Base-by-base conservation (phyloP, 768 basidiomycete genomes). In the Leccinum variicolor region DNA sequence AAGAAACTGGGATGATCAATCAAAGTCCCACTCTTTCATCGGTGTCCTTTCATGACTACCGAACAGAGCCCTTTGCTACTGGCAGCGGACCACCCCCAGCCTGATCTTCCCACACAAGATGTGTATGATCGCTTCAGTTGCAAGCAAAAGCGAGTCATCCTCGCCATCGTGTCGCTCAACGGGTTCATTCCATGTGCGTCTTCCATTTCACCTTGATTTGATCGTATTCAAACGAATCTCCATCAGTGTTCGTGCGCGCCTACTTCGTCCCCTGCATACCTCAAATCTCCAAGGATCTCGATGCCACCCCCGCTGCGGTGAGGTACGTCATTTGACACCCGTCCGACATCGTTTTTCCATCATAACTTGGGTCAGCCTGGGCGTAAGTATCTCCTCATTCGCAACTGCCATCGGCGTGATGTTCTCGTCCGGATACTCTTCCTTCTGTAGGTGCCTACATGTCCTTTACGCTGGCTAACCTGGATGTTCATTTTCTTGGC, bases 221-320 rank as follows among this genome's bases (percentile, higher is more conserved):
- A 15, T 45, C 36, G 39, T 6, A 47, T 47, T 14, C 17, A 29
- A 19, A 15, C 48, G 21, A 45, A 34, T 31, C 15, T 14, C 21
- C 6, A 50, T 3, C 54, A 92, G 90, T 86, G 39, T 84, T 92
- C 58, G 83, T 87, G 0, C 74, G 82, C 6, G 85, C 83, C 0
- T 82, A 82, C 1, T 90, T 92, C 66, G 78, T 90, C 3, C 90
- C 90, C 0, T 84, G 84, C 0, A 87, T 92, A 56, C 88, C 89
- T 0, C 80, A 87, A 50, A 84, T 94, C 48, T 83, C 90, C 9
- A 72, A 69, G 23, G 89, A 93, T 57, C 69, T 93, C 11, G 48
- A 79, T 21, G 76, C 86, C 0, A 81, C 87, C 0, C 79, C 79
- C 0, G 62, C 80, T 13, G 69, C 86, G 15, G 78, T 91, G 52